Conservation (phyloP, 2,329 filamentous ascomycete genomes). For the Claviceps sp. region DNA sequence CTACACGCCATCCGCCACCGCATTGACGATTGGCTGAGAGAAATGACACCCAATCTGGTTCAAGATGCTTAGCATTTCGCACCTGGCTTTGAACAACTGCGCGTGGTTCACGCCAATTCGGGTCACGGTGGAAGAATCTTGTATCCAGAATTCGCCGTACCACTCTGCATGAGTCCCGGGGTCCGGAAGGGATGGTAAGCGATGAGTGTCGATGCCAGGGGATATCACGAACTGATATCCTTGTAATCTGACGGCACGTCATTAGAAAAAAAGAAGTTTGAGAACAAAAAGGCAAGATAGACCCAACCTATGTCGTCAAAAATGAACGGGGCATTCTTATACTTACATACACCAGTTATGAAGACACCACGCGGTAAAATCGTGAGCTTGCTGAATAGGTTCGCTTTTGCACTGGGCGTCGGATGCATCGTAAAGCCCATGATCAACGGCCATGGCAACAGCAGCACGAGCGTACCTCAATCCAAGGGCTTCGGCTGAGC, state of each 20-base stretch:
- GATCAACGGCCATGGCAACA: background rate
- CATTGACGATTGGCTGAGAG: background rate
- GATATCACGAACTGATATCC: background rate
- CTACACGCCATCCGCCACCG: background rate
- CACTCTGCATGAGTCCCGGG: background rate
- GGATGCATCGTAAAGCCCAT: background rate
- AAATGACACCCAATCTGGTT: background rate
- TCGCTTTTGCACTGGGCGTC: background rate
- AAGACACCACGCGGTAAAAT: background rate
- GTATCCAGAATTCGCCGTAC: background rate
- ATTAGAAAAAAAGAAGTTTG: background rate
- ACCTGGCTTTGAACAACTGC: background rate
- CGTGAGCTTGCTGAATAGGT: background rate
- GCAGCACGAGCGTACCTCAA: background rate
- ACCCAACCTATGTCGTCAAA: no score
- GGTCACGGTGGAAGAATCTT: background rate
- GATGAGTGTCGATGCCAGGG: background rate
- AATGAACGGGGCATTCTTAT: no score
- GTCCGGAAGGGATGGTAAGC: background rate
- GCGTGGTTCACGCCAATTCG: background rate
- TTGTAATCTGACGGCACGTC: background rate
- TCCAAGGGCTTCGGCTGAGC: background rate
- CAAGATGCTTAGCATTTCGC: background rate
- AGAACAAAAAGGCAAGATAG: no score
- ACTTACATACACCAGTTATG: slow-evolving; percentile 1